A percentile compares a stretch with the other conserved stretches of the same genome.
These are phyloP conservation scores for Fusarium sp. DNA, from an alignment of 2,329 filamentous ascomycete species.

Conservation along the genomic window DNA sequence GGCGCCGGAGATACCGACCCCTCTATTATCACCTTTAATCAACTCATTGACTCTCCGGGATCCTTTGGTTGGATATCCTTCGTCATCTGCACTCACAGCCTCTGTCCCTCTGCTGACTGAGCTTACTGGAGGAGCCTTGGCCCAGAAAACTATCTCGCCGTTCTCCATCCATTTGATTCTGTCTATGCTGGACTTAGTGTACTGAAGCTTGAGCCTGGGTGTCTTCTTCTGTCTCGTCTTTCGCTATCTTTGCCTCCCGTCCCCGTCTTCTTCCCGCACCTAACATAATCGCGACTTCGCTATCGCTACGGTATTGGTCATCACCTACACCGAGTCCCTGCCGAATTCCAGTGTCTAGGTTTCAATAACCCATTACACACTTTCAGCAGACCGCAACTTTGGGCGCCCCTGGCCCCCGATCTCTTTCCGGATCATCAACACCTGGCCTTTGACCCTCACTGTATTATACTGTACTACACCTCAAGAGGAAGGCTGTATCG, in stretches of 20 bases:
- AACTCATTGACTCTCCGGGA: neutral
- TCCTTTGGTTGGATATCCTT: conserved; percentile 14
- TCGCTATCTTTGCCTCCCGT: neutral
- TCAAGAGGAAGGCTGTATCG: conserved; percentile 6
- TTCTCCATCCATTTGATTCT: neutral
- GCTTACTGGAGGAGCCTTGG: conserved; percentile 4
- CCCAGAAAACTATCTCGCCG: conserved; percentile 1
- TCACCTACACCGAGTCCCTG: neutral
- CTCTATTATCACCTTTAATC: conserved; percentile 2
- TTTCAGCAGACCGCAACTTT: conserved; percentile 6
- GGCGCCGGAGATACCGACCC: conserved; percentile 25
- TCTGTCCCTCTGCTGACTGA: conserved; percentile 24
- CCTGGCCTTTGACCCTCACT: neutral
- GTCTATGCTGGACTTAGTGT: neutral
- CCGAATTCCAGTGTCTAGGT: neutral
- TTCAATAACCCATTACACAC: neutral
- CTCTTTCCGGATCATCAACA: neutral
- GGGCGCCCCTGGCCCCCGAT: neutral
- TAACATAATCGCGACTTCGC: conserved; percentile 1
- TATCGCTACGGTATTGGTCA: neutral
- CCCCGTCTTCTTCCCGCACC: conserved; percentile 2
- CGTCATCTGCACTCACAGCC: conserved; percentile 21
- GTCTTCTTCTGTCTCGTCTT: neutral
- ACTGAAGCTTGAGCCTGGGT: neutral
- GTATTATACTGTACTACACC: conserved; percentile 5